phyloP scores from a whole-genome alignment of 2,329 filamentous ascomycete genomes.

The Ploettnerulaceae sp. region DNA sequence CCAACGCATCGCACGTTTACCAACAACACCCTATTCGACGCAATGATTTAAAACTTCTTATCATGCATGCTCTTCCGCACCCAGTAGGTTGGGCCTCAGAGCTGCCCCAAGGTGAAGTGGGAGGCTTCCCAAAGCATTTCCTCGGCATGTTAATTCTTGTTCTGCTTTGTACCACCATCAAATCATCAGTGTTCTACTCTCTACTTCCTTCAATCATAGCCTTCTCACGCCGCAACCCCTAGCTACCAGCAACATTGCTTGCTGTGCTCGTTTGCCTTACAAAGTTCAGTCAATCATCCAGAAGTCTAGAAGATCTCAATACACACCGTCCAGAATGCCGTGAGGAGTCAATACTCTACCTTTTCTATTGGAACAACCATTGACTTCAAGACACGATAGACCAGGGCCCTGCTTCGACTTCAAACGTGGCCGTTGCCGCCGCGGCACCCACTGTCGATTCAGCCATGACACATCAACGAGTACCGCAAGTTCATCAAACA shows the following conservation, averaged over 20 bases:
- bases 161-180: no score
- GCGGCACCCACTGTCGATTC: constrained; percentile 20
- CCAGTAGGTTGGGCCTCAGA: constrained; percentile 7
- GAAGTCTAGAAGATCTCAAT: constrained; percentile 1
- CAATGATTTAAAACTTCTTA: constrained; percentile 10
- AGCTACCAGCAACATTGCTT: constrained; percentile 2
- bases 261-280: constrained; percentile 15
- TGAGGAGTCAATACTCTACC: constrained; percentile 13
- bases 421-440: constrained; percentile 20
- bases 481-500: constrained; percentile 14
- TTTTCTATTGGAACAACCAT: constrained; percentile 12
- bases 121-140: constrained; percentile 14
- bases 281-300: constrained; percentile 14
- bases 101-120: constrained; percentile 1
- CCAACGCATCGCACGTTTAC: constrained; percentile 14
- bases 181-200: constrained; percentile 6
- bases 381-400: constrained; percentile 18
- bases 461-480: constrained; percentile 18
- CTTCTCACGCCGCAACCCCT: constrained; percentile 9
- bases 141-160: no score
- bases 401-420: constrained; percentile 22
- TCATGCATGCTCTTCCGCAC: not conserved
- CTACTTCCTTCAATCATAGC: constrained; percentile 11
- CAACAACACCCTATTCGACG: constrained; percentile 7
- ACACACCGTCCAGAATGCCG: constrained; percentile 18